A percentile compares a stretch with the other conserved stretches of the same genome.
Conservation (phyloP, 2,329 filamentous ascomycete species). For the Cladosporium austrohemisphaericum region DNA sequence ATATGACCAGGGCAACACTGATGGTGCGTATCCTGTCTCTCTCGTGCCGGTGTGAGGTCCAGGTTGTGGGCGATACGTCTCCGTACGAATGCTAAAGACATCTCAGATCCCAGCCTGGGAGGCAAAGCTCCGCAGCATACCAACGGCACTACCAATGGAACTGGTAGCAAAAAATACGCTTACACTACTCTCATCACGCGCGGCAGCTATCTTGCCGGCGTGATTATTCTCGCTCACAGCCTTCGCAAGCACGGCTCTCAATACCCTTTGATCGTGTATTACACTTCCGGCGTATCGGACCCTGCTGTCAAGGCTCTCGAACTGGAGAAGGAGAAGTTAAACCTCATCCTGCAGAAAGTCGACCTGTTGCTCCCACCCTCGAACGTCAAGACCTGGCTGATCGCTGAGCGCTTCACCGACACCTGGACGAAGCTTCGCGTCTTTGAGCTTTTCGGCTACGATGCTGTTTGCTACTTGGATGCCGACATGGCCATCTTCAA, state of each 20-base stretch:
- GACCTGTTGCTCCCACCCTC: conserved; percentile 40
- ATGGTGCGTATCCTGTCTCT: conserved; percentile 39
- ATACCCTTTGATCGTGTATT: conserved; percentile 50
- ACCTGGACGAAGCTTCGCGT: conserved; percentile 56
- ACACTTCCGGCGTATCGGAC: conserved; percentile 43
- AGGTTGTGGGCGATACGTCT: too few species aligned
- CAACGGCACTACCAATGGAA: background rate
- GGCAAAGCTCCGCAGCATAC: conserved; percentile 9
- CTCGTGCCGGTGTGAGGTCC: background rate
- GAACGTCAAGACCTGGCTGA: conserved; percentile 37
- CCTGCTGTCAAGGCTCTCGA: conserved; percentile 41
- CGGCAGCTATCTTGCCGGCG: conserved; percentile 51
- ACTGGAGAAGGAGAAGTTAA: conserved; percentile 39
- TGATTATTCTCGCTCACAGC: conserved; percentile 49
- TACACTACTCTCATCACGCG: conserved; percentile 52
- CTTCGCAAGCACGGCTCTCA: conserved; percentile 43
- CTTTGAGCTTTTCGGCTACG: conserved; percentile 42
- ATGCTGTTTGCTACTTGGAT: conserved; percentile 49
- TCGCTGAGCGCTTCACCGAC: conserved; percentile 51
- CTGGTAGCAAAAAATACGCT: conserved; percentile 29
- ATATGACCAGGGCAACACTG: conserved; percentile 72
- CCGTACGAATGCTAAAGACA: background rate
- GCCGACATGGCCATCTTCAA: conserved; percentile 49
- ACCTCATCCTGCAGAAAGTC: conserved; percentile 40
- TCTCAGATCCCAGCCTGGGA: conserved; percentile 2